Evolutionary conservation across 108 stramenopile genomes (phyloP).

Genomic region (Aurantiochytrium sp.): DNA sequence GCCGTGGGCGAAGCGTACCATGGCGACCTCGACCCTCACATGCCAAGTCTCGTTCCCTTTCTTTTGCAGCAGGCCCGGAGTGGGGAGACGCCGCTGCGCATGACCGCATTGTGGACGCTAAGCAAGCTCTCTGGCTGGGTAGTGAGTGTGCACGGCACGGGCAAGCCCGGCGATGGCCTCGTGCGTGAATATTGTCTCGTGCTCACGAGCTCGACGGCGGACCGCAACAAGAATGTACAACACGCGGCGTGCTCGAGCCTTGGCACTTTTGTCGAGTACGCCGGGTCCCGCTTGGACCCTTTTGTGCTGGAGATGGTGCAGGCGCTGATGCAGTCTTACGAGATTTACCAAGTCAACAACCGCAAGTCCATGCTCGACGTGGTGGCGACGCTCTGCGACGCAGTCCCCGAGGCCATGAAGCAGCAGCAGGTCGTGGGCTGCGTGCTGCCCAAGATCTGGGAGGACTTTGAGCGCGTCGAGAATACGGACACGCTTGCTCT

Average conservation of each 20-base stretch:
- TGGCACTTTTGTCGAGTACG: neutral
- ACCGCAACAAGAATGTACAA: neutral
- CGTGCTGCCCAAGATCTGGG: neutral
- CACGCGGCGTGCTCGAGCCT: neutral
- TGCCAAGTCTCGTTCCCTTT: neutral
- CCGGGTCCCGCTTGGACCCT: neutral
- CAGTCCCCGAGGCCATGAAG: neutral
- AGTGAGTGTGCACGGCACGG: neutral
- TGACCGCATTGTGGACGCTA: neutral
- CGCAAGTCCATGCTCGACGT: neutral
- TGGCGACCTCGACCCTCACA: neutral
- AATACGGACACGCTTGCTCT: neutral
- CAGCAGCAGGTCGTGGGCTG: neutral
- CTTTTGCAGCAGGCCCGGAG: neutral
- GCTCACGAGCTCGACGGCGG: neutral
- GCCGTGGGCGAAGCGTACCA: constrained; percentile 1
- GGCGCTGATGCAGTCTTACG: neutral
- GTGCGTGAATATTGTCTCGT: neutral
- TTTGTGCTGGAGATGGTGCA: neutral
- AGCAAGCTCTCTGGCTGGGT: neutral
- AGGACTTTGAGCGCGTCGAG: neutral
- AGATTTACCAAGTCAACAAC: neutral
- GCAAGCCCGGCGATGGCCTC: neutral
- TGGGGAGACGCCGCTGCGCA: neutral
- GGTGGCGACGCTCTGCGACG: neutral